Conservation (phyloP, 2,329 filamentous ascomycete genomes). For the Akanthomyces lecanii region DNA sequence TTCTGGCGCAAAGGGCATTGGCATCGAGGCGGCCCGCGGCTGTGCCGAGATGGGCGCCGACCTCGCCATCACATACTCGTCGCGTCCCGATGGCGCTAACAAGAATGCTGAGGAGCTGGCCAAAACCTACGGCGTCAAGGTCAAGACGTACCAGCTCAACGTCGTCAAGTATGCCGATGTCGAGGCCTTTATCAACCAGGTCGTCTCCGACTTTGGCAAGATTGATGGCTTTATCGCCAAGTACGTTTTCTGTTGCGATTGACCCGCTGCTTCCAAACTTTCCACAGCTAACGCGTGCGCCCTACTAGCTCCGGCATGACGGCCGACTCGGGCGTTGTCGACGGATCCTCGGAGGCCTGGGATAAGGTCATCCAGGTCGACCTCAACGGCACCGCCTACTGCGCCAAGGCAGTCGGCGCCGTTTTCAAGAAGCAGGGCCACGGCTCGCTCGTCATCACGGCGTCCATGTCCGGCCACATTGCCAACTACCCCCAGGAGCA, state of each 20-base stretch:
- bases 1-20: slow-evolving; percentile 66
- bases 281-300: slow-evolving; percentile 6
- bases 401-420: slow-evolving; percentile 58
- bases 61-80: slow-evolving; percentile 68
- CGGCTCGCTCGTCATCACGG: slow-evolving; percentile 65
- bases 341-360: slow-evolving; percentile 64
- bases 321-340: slow-evolving; percentile 63
- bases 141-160: slow-evolving; percentile 57
- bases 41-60: slow-evolving; percentile 68
- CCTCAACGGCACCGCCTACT: slow-evolving; percentile 65
- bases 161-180: slow-evolving; percentile 50
- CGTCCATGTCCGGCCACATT: slow-evolving; percentile 67
- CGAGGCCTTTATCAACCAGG: slow-evolving; percentile 53
- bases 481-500: slow-evolving; percentile 68
- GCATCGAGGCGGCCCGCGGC: slow-evolving; percentile 64
- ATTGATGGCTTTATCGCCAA: slow-evolving; percentile 75
- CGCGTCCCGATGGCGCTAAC: slow-evolving; percentile 62
- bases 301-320: slow-evolving; percentile 57
- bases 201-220: slow-evolving; percentile 68
- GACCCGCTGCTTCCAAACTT: neutral
- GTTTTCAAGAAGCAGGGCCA: slow-evolving; percentile 61
- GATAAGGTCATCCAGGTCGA: slow-evolving; percentile 59
- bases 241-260: slow-evolving; percentile 39
- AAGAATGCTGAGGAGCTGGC: slow-evolving; percentile 62
- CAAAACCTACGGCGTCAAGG: slow-evolving; percentile 64